Base-by-base conservation (phyloP, 192 early-diverging fungal species). In the Obelidium mucronatum region DNA sequence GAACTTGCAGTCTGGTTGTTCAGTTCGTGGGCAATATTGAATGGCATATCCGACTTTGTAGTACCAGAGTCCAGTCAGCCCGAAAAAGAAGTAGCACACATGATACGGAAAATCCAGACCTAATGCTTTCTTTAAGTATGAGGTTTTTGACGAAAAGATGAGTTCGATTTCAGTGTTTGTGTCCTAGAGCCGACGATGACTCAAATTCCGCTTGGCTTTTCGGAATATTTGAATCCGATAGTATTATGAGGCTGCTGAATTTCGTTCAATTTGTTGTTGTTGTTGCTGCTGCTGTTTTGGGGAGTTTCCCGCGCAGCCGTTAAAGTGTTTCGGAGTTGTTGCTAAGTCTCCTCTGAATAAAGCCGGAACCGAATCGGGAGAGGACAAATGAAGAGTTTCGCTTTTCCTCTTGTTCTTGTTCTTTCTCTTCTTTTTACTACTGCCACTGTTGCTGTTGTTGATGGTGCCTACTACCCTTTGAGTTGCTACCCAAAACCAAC, bases 21-120 rank as follows among this genome's bases (percentile, higher is more conserved):
- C n/a, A n/a, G n/a, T n/a, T n/a, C n/a, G n/a, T n/a, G n/a, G 8
- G 55, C 55, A 58, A 26, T 58, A 58, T 58, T 22, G 55, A 58
- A 58, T 58, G 8, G 8, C 24, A 31, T 58, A 31, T 58, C 55
- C 55, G 24, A 58, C 30, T 58, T 58, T 8, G 8, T 22, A 26
- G 8, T 22, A 28, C 55, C 55, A 58, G 13, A 58, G 6, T 58
- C n/a, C n/a, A n/a, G n/a, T n/a, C n/a, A n/a, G n/a, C n/a, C n/a
- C n/a, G n/a, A n/a, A 26, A 28, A 8, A 58, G 55, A 26, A 24
- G 24, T 11, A 58, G 55, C 24, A 31, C 5, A 26, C 11, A 58
- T 48, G 44, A 6, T 48, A 19, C 19, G 11, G n/a, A 48, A 48
- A 48, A 48, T 48, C 44, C 8, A 48, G 44, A 15, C 8, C 44